These are phyloP conservation scores for Fragaria vesca DNA, from an alignment of 306 rosid genomes.

Conservation along the genomic window DNA sequence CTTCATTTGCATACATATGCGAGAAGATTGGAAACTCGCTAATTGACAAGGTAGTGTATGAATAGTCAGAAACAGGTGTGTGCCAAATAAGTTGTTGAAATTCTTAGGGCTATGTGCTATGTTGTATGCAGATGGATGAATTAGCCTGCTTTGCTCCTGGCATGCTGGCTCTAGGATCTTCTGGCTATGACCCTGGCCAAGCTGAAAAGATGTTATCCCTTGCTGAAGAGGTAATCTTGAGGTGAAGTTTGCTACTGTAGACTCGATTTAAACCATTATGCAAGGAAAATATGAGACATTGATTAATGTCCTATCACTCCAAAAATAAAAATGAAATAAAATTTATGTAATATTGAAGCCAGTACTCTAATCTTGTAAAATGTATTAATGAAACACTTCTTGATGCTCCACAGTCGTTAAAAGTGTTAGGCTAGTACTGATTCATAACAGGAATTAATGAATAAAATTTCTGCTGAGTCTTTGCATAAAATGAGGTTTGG, in stretches of 20 bases:
- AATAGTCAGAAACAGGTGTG: constrained; percentile 1
- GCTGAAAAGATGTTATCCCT: constrained; percentile 42
- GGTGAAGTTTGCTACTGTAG: not conserved
- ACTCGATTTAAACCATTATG: not conserved
- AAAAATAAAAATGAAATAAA: not conserved
- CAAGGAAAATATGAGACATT: not conserved
- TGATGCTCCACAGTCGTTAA: not conserved
- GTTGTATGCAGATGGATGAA: constrained; percentile 62
- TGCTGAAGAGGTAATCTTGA: constrained; percentile 60
- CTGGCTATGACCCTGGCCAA: constrained; percentile 44
- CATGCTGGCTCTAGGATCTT: constrained; percentile 61
- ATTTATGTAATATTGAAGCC: not conserved
- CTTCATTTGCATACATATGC: constrained; percentile 51
- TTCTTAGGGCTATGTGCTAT: constrained; percentile 6
- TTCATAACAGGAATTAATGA: constrained; percentile 6
- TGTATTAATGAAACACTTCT: not conserved
- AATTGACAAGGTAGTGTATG: constrained; percentile 47
- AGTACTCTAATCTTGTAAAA: not conserved
- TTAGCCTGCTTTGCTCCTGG: constrained; percentile 81
- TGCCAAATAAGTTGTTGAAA: constrained; percentile 16
- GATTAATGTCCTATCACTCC: not conserved
- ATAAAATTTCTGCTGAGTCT: not conserved
- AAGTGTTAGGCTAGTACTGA: not conserved
- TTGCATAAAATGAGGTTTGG: not conserved
- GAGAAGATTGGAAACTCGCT: constrained; percentile 47